Conservation (phyloP, 352 stramenopile genomes). For the Phytopythium litorale region DNA sequence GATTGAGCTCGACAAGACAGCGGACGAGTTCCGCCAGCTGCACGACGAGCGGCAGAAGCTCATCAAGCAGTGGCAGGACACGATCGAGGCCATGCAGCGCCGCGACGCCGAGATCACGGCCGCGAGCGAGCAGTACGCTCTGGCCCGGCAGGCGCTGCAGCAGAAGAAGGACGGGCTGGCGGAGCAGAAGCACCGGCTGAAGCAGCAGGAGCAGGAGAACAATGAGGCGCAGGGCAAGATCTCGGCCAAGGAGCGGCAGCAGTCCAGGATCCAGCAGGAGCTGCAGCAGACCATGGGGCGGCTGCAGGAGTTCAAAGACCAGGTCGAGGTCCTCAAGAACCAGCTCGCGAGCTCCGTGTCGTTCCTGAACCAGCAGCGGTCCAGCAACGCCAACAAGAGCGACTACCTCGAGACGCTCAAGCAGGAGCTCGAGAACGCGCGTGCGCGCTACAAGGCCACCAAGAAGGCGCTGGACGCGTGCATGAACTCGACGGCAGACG, state of each 20-base stretch:
- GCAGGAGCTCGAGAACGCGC: slow-evolving; percentile 59
- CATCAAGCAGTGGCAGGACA: slow-evolving; percentile 94
- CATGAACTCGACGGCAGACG: slow-evolving; percentile 69
- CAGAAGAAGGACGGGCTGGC: slow-evolving; percentile 67
- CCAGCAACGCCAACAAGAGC: slow-evolving; percentile 69
- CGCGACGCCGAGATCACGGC: slow-evolving; percentile 92
- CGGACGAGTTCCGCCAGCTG: slow-evolving; percentile 91
- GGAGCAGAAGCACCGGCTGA: slow-evolving; percentile 76
- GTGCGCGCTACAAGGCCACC: slow-evolving; percentile 73
- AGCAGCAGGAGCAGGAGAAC: slow-evolving; percentile 86
- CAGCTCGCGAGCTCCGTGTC: slow-evolving; percentile 87
- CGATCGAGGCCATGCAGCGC: slow-evolving; percentile 91
- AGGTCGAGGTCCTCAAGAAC: slow-evolving; percentile 92
- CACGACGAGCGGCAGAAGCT: slow-evolving; percentile 93
- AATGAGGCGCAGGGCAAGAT: slow-evolving; percentile 71
- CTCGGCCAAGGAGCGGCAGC: slow-evolving; percentile 59
- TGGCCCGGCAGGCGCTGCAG: slow-evolving; percentile 43
- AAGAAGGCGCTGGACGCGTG: slow-evolving; percentile 77
- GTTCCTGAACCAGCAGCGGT: slow-evolving; percentile 76
- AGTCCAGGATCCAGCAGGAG: slow-evolving; percentile 70
- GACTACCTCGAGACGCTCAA: slow-evolving; percentile 79
- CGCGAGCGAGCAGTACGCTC: slow-evolving; percentile 87
- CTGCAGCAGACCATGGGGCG: slow-evolving; percentile 47
- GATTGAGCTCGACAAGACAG: slow-evolving; percentile 95
- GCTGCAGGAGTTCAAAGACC: slow-evolving; percentile 83